Conservation (phyloP, 352 stramenopile species). For the Paralagenidium karlingii region DNA sequence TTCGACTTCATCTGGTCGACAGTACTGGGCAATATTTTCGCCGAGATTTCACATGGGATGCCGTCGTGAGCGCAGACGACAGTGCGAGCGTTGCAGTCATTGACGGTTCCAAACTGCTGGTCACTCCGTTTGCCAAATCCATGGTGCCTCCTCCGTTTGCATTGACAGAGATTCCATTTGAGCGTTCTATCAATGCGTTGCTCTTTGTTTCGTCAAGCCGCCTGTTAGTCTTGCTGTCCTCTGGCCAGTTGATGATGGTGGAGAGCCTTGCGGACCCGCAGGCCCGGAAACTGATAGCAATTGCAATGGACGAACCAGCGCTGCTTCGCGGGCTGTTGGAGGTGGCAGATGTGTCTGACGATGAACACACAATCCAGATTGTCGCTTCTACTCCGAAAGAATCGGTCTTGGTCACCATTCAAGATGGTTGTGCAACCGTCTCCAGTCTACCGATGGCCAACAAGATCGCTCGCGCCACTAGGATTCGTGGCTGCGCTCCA, state of each 20-base stretch:
- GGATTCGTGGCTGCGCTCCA: no score
- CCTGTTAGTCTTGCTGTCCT: conserved; percentile 25
- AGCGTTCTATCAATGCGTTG: conserved; percentile 29
- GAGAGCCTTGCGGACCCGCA: conserved; percentile 28
- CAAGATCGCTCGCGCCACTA: no score
- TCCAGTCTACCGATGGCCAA: no score
- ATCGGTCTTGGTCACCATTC: no score
- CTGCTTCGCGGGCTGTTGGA: no score
- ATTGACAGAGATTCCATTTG: conserved; percentile 23
- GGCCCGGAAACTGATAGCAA: no score
- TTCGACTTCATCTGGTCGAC: conserved; percentile 12
- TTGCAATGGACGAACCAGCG: no score
- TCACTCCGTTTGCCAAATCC: conserved; percentile 54
- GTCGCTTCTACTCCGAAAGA: no score
- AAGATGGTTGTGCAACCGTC: no score
- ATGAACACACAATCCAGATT: no score
- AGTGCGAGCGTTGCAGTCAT: conserved; percentile 21
- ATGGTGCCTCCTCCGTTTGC: conserved; percentile 58
- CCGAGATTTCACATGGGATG: conserved; percentile 41
- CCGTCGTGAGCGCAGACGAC: conserved; percentile 1
- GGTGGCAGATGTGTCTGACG: no score
- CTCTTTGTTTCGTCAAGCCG: conserved; percentile 34
- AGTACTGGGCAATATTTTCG: conserved; percentile 10
- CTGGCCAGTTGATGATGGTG: conserved; percentile 23
- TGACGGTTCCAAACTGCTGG: conserved; percentile 36